Conservation (phyloP, 257 asterid genomes). For the Petunia axillaris region DNA sequence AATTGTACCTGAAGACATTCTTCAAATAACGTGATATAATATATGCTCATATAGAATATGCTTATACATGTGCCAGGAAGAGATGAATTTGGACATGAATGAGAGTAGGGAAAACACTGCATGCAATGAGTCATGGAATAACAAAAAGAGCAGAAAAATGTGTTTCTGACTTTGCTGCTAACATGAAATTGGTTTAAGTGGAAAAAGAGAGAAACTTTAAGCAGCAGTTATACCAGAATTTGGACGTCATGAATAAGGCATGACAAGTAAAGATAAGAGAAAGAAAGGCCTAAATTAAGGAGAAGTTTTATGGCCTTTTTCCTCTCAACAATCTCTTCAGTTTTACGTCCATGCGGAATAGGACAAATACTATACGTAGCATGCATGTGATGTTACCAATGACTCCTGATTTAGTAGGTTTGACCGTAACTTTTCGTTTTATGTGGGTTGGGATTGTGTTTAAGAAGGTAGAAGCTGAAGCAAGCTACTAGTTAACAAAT, state of each 20-base stretch:
- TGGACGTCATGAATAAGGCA: conserved; percentile 22
- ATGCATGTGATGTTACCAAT: too few relatives aligned
- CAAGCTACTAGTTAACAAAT: too few relatives aligned
- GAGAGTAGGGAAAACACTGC: not conserved
- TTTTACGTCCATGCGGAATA: not conserved
- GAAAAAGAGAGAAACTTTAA: conserved; percentile 13
- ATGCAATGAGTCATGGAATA: not conserved
- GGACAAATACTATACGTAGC: not conserved
- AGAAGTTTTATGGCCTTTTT: not conserved
- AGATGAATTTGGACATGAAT: not conserved
- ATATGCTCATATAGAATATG: not conserved
- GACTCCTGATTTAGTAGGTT: too few relatives aligned
- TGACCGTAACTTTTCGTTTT: too few relatives aligned
- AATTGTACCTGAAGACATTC: not conserved
- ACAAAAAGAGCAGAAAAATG: not conserved
- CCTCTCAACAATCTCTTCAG: conserved; percentile 17
- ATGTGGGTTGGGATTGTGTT: too few relatives aligned
- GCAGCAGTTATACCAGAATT: conserved; percentile 14
- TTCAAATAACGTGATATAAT: not conserved
- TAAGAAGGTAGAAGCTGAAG: too few relatives aligned
- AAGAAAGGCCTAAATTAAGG: conserved; percentile 17
- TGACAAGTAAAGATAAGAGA: conserved; percentile 18
- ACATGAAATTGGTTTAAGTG: not conserved
- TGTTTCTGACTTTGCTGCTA: not conserved
- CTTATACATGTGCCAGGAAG: not conserved